Base-by-base conservation (phyloP, 805 yeast species). In the Saitoella complicata region DNA sequence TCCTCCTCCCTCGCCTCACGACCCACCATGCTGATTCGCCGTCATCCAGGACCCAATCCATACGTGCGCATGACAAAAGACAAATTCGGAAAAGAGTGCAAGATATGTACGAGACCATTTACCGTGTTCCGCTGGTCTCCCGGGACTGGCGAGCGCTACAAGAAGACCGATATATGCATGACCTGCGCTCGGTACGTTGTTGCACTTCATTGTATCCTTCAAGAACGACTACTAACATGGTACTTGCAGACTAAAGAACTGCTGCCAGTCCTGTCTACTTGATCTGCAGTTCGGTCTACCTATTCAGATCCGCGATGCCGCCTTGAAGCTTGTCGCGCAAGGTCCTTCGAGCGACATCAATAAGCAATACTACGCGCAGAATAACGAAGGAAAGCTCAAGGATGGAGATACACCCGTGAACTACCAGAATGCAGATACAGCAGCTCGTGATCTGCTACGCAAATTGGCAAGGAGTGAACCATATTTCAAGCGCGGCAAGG, bases 261-360 rank as follows among this genome's bases (percentile, higher is more conserved):
- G 93, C 53, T 88, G 98, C 57, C 97, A 91, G 59, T 65, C 76
- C 29, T 88, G 98, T 59, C 72, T 85, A 74, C 59, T 80, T 33
- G 97, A 88, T 62, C 63, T 87, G 38, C 73, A 78, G 31, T 82
- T 76, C 63, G 83, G 86, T 3, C 73, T 91, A n/a, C 84, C 94
- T 0, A 58, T 85, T 11, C 74, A 77, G 7, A 63, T 85, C 5
- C 67, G 95, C 51, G 95, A 87, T 55, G 76, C 84, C 1, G 82
- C 94, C 4, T 59, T 86, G 53, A 75, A 76, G 52, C 68, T 84
- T 70, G 79, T 87, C 1, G 78, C 78, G 10, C 64, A 69, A 10
- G 67, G 62, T 30, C 70, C 75, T 40, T 58, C 72, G 55, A 68
- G 72, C 56, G 67, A 72, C 35, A 65, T 76, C 52, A 67, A 76